These are phyloP conservation scores for Colletotrichum sp. DNA, from an alignment of 2,329 filamentous ascomycete species.

Conservation along the genomic window DNA sequence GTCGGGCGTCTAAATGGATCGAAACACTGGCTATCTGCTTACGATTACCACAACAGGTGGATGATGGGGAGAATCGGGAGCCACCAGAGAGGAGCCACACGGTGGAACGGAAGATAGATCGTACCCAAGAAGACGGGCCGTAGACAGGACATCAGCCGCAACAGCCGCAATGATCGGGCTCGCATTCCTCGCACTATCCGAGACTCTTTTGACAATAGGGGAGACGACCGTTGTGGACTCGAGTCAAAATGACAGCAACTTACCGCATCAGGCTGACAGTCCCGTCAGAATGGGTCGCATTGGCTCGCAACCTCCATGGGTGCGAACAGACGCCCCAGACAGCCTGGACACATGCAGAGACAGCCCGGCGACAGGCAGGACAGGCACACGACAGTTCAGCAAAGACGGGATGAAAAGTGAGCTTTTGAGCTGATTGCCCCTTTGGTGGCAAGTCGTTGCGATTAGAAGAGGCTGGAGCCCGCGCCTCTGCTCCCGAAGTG, in stretches of 20 bases:
- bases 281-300: not conserved
- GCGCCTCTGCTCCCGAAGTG: not conserved
- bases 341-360: not conserved
- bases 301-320: not conserved
- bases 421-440: not conserved
- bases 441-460: not conserved
- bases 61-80: not conserved
- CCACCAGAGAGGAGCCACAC: not conserved
- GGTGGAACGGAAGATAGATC: not conserved
- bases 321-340: conserved; percentile 12
- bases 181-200: not conserved
- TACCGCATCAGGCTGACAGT: not conserved
- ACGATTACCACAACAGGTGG: not conserved
- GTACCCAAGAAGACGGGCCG: not conserved
- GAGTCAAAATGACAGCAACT: not conserved
- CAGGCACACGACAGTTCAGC: not conserved
- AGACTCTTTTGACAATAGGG: not conserved
- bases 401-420: not conserved
- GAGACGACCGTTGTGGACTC: no score
- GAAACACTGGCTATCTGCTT: not conserved
- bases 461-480: not conserved
- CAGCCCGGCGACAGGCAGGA: not conserved
- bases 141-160: not conserved
- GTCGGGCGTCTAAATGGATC: not conserved
- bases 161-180: not conserved